Conservation (phyloP, 352 stramenopile species). For the Phytophthora sp. region DNA sequence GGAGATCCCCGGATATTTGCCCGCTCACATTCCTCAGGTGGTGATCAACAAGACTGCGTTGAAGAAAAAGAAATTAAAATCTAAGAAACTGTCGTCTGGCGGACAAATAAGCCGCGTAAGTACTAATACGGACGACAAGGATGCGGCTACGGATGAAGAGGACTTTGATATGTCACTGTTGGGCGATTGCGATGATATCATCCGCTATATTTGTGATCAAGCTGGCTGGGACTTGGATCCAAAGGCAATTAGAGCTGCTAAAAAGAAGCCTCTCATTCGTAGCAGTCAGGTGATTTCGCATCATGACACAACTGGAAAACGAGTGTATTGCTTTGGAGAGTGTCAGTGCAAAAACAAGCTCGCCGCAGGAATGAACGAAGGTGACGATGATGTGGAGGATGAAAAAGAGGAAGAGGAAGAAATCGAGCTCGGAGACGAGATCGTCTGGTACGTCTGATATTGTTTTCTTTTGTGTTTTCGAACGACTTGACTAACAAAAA, state of each 20-base stretch:
- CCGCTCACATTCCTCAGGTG: conserved; percentile 81
- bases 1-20: conserved; percentile 88
- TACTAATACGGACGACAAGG: conserved; percentile 20
- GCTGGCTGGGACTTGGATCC: conserved; percentile 51
- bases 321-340: conserved; percentile 40
- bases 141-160: conserved; percentile 35
- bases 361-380: conserved; percentile 32
- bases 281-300: conserved; percentile 34
- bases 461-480: neutral
- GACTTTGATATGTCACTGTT: conserved; percentile 86
- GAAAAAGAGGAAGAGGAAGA: conserved; percentile 29
- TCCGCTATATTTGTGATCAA: conserved; percentile 68
- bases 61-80: conserved; percentile 74
- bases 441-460: conserved; percentile 47
- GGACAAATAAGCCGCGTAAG: conserved; percentile 25
- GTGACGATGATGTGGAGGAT: conserved; percentile 13
- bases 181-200: conserved; percentile 81
- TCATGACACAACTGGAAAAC: conserved; percentile 24
- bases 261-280: conserved; percentile 17
- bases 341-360: conserved; percentile 63
- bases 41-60: conserved; percentile 92
- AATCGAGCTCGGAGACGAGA: conserved; percentile 43
- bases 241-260: conserved; percentile 6
- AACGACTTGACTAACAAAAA: neutral
- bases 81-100: conserved; percentile 34